Percentiles rank a stretch among this genome's conserved stretches.
Conservation (phyloP, 495 filamentous ascomycete species). For the Aspergillus saccharolyticus region DNA sequence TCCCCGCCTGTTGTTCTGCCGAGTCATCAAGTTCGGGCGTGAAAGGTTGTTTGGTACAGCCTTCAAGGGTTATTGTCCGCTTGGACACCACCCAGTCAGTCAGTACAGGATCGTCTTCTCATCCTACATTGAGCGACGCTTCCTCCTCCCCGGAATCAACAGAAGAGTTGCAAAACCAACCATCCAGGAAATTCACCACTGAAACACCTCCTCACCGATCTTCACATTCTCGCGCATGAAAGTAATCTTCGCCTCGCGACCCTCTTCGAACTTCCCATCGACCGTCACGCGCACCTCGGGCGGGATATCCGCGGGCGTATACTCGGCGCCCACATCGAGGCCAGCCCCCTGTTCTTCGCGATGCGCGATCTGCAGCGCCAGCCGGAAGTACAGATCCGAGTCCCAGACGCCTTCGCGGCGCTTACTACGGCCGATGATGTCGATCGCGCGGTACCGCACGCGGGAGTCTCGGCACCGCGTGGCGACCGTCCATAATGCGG, state of each 20-base stretch:
- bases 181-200: too few relatives aligned
- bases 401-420: slow-evolving; percentile 56
- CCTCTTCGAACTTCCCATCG: background rate
- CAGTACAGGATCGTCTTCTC: too few relatives aligned
- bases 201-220: background rate
- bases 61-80: too few relatives aligned
- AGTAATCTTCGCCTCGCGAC: background rate
- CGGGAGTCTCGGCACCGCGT: slow-evolving; percentile 6
- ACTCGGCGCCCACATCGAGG: slow-evolving; percentile 6
- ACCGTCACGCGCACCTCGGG: slow-evolving; percentile 8
- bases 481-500: slow-evolving; percentile 5
- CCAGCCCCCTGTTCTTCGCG: slow-evolving; percentile 44
- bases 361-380: slow-evolving; percentile 46
- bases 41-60: too few relatives aligned
- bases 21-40: too few relatives aligned
- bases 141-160: too few relatives aligned
- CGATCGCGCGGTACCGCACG: slow-evolving; percentile 6
- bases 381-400: slow-evolving; percentile 47
- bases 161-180: too few relatives aligned
- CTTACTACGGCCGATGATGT: background rate
- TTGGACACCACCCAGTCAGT: too few relatives aligned
- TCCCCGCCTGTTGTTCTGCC: too few relatives aligned
- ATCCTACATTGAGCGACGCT: too few relatives aligned
- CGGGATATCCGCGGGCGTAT: slow-evolving; percentile 12
- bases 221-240: background rate